A percentile compares a stretch with the other conserved stretches of the same genome.
Evolutionary conservation across 768 basidiomycete species (phyloP).

Genomic region (Phlebiopsis gigantea): DNA sequence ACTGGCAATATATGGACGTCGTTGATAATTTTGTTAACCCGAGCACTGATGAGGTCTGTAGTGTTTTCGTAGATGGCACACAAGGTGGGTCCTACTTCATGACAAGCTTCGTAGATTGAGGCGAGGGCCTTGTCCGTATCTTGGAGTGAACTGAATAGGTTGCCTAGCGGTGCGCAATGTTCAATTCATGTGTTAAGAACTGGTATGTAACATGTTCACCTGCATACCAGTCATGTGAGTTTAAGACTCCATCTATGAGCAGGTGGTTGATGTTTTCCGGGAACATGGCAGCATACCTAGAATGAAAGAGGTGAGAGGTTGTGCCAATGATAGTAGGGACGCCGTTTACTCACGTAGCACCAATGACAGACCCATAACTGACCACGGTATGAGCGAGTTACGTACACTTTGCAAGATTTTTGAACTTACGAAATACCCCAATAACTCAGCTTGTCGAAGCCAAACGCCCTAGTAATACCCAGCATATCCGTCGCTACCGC

Average conservation of each 20-base stretch:
- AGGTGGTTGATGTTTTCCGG: slow-evolving; percentile 25
- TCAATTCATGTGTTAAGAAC: not conserved
- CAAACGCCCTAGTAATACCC: slow-evolving; percentile 22
- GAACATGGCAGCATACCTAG: slow-evolving; percentile 27
- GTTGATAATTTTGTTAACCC: slow-evolving; percentile 8
- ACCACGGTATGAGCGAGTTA: not conserved
- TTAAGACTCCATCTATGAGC: slow-evolving; percentile 25
- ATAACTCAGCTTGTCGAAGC: slow-evolving; percentile 25
- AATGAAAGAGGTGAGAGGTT: not conserved
- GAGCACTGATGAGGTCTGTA: slow-evolving; percentile 14
- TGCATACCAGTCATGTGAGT: slow-evolving; percentile 17
- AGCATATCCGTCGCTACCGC: slow-evolving; percentile 28
- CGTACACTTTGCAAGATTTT: too few relatives aligned
- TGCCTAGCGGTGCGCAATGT: not conserved
- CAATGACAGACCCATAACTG: slow-evolving; percentile 19
- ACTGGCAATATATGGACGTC: not conserved
- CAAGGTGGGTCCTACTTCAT: slow-evolving; percentile 18
- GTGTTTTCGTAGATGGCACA: slow-evolving; percentile 23
- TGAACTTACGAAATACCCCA: slow-evolving; percentile 23
- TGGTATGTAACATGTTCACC: not conserved
- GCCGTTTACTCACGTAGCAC: slow-evolving; percentile 9
- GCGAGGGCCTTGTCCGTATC: slow-evolving; percentile 14
- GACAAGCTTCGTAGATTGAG: slow-evolving; percentile 17
- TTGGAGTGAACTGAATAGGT: not conserved
- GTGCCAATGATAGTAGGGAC: not conserved